Percentiles rank a stretch among this genome's conserved stretches.
phyloP scores from a whole-genome alignment of 2,329 filamentous ascomycete species.

The Phymatotrichopsis omnivora region DNA sequence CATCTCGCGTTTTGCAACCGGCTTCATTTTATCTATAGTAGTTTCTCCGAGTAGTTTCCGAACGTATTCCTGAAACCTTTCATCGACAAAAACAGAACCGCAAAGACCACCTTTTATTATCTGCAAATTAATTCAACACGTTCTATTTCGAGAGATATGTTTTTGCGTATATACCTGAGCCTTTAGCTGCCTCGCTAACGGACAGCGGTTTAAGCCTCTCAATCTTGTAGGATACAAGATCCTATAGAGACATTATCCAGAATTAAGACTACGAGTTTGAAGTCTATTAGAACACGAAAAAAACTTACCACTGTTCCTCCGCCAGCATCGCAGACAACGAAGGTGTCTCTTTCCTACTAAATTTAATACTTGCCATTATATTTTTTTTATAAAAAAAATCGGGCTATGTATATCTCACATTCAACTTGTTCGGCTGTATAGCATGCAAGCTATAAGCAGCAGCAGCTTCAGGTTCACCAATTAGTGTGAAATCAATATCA shows the following conservation, averaged over 20 bases:
- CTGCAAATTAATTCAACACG: constrained; percentile 63
- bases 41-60: constrained; percentile 11
- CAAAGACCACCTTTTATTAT: constrained; percentile 35
- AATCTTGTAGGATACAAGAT: too few species aligned
- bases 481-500: constrained; percentile 9
- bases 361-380: constrained; percentile 9
- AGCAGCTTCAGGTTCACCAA: constrained; percentile 32
- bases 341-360: constrained; percentile 39
- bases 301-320: constrained; percentile 53
- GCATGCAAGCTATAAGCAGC: constrained; percentile 23
- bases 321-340: constrained; percentile 47
- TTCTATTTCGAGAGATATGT: constrained; percentile 61
- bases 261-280: too few species aligned
- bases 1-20: constrained; percentile 30
- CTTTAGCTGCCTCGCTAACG: too few species aligned
- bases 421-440: constrained; percentile 22
- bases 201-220: too few species aligned
- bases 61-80: constrained; percentile 16
- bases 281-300: too few species aligned
- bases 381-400: too few species aligned
- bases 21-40: constrained; percentile 21
- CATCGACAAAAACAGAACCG: constrained; percentile 46
- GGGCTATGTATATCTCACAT: too few species aligned
- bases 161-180: too few species aligned
- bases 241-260: too few species aligned